Evolutionary conservation across 2,329 filamentous ascomycete genomes (phyloP), one percentile per base, ranked within the genome.

Genomic region (Fulvia fulva): DNA sequence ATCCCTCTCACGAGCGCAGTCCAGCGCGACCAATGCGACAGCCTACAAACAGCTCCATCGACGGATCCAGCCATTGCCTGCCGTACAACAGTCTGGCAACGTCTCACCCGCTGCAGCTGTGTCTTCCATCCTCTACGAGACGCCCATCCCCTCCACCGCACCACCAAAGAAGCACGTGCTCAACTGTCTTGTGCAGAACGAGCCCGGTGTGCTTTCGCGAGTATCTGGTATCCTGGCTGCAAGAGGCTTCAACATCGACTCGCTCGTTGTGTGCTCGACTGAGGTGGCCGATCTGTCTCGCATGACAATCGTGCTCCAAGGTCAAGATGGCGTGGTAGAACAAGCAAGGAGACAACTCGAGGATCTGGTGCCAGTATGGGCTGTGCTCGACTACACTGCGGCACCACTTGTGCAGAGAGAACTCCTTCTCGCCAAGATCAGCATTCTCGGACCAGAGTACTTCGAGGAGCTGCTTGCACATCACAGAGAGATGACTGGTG

Each of bases 71-170:
- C 90, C 92, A 62, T 89, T 96, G 55, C 89, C 90, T 56, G 87
- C 85, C 65, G 49, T 44, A 9, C 54, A 53, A 32, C 85, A 90
- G 67, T 81, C 89, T 56, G 53, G 67, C 51, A 91, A 91, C 82
- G 96, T 93, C 71, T 85, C 85, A 58, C 92, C 92, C 37, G 92
- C 94, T 68, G 91, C 94, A 19, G 94, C 94, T 66, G 94, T 99
- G 65, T 96, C 91, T 73, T 96, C 93, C 75, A 99, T 99, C 73
- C 89, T 99, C 76, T 99, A 99, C 81, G 94, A 99, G 82, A 97
- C 92, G 2, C 94, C 94, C 5, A 82, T 89, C 19, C 90, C 91
- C 7, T 92, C 91, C 14, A 82, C 82, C 68, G 87, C 87, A 23
- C 93, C 94, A 8, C 88, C 91, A 46, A 97, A 96, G 80, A 88